A percentile compares a stretch with the other conserved stretches of the same genome.
phyloP scores from a whole-genome alignment of 106 monocot species.

The Allium sativum region DNA sequence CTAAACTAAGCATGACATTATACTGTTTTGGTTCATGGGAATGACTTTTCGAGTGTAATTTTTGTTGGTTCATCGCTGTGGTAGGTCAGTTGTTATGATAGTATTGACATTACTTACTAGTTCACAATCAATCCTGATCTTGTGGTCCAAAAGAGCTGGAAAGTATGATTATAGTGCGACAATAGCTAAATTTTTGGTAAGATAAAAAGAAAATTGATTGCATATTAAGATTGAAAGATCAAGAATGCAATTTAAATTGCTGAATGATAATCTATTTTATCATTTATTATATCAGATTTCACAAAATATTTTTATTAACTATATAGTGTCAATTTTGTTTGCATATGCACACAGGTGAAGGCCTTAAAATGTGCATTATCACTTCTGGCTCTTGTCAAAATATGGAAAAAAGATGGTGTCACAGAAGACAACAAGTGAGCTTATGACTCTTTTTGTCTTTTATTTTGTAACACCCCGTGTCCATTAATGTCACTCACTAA shows the following conservation, averaged over 20 bases:
- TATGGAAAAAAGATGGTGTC: slow-evolving; percentile 81
- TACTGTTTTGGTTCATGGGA: neutral
- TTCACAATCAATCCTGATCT: slow-evolving; percentile 92
- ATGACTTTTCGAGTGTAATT: neutral
- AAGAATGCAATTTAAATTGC: neutral
- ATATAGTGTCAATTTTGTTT: neutral
- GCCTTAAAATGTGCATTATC: slow-evolving; percentile 87
- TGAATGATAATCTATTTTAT: neutral
- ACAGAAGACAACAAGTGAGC: slow-evolving; percentile 68
- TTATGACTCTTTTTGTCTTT: neutral
- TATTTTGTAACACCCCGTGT: no score
- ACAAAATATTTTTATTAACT: neutral
- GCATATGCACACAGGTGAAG: slow-evolving; percentile 44
- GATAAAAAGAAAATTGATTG: slow-evolving; percentile 1
- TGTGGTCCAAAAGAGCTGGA: slow-evolving; percentile 94
- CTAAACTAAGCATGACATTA: slow-evolving; percentile 32
- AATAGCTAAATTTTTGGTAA: slow-evolving; percentile 87
- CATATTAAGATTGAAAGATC: neutral
- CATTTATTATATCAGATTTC: neutral
- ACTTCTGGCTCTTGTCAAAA: slow-evolving; percentile 66
- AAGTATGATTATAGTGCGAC: slow-evolving; percentile 97
- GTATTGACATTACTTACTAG: slow-evolving; percentile 90
- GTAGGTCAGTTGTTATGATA: slow-evolving; percentile 73
- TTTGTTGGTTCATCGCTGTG: neutral
- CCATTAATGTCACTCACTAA: no score